Conservation (phyloP, 2,329 filamentous ascomycete genomes). For the Exophiala xenobiotica region DNA sequence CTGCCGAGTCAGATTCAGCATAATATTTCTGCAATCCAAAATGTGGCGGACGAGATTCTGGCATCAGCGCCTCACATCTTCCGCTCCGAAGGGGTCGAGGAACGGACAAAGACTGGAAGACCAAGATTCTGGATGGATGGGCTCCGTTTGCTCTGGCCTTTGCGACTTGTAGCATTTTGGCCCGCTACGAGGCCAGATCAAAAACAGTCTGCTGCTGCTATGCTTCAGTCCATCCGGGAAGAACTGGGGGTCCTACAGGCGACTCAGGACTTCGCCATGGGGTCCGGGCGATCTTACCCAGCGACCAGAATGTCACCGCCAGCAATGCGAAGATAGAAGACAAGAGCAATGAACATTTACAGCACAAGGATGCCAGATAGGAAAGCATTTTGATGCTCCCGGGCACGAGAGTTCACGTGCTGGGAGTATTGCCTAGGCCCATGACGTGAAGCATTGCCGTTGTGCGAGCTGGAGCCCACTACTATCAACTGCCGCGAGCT, state of each 20-base stretch:
- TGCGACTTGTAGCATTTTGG: slow-evolving; percentile 15
- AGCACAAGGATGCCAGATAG: neutral
- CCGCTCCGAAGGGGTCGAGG: neutral
- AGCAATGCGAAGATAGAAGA: neutral
- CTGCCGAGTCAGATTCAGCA: slow-evolving; percentile 5
- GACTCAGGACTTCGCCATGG: neutral
- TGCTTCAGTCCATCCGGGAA: slow-evolving; percentile 7
- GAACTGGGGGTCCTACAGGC: slow-evolving; percentile 6
- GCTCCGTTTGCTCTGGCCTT: slow-evolving; percentile 24
- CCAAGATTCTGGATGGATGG: slow-evolving; percentile 20
- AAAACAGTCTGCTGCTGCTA: neutral
- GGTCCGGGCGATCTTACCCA: neutral
- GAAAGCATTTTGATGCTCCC: neutral
- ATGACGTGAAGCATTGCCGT: no score
- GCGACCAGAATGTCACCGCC: neutral
- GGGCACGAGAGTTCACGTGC: no score
- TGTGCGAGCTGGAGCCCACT: neutral
- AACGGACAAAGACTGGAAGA: neutral
- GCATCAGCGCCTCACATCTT: slow-evolving; percentile 5
- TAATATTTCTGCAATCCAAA: slow-evolving; percentile 4
- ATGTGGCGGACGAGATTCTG: slow-evolving; percentile 14
- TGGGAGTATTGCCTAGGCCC: no score
- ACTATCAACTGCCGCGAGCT: neutral
- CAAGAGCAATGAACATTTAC: neutral
- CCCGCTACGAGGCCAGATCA: slow-evolving; percentile 11